Conservation (phyloP, 2,329 filamentous ascomycete species). For the Davidsoniella eucalypti region DNA sequence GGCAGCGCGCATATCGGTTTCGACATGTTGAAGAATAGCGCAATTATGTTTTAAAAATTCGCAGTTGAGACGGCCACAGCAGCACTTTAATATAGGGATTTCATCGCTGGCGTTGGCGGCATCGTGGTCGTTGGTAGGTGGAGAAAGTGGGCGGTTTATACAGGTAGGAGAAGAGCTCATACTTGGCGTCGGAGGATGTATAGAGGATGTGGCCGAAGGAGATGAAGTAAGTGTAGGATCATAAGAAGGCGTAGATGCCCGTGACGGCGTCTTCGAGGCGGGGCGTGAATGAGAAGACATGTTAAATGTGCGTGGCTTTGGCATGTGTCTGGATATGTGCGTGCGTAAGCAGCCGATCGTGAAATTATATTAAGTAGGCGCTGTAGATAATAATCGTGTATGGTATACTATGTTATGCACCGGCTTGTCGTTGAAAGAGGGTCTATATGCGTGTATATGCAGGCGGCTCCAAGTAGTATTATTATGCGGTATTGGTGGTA, state of each 20-base stretch:
- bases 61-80: slow-evolving; percentile 70
- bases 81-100: slow-evolving; percentile 43
- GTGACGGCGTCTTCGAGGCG: slow-evolving; percentile 3
- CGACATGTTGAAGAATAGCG: slow-evolving; percentile 59
- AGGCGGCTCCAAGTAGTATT: neutral
- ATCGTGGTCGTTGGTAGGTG: no score
- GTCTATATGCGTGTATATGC: neutral
- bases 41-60: slow-evolving; percentile 68
- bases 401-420: neutral
- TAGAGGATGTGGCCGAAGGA: slow-evolving; percentile 6
- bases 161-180: slow-evolving; percentile 1
- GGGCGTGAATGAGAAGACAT: slow-evolving; percentile 6
- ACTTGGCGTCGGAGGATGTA: slow-evolving; percentile 4
- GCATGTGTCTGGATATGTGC: neutral
- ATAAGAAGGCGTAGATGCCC: slow-evolving; percentile 6
- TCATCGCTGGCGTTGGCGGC: no score
- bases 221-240: slow-evolving; percentile 6
- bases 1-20: slow-evolving; percentile 74
- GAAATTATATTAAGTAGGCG: neutral
- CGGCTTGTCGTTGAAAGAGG: neutral
- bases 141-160: no score
- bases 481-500: neutral
- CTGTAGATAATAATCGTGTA: neutral
- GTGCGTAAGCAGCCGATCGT: neutral
- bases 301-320: neutral